Percentiles rank a stretch among this genome's conserved stretches.
These are phyloP conservation scores for Erythrobasidium hasegawianum DNA, from an alignment of 1,284 basidiomycete genomes.

Conservation along the genomic window DNA sequence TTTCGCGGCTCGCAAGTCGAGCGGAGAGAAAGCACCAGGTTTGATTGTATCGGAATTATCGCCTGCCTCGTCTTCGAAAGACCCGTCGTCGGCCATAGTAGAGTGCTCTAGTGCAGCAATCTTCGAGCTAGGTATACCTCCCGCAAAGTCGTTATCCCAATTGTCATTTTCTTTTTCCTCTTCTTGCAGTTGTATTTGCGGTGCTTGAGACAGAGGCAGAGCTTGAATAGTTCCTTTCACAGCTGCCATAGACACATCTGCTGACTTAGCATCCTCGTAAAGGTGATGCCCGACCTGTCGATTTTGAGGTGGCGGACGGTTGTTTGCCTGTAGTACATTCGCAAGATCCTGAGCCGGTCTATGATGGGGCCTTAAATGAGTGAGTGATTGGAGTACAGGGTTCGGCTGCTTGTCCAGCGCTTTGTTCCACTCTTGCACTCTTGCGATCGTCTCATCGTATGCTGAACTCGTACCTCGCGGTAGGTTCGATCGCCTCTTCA, in stretches of 20 bases:
- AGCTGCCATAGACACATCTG: not conserved
- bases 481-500: conserved; percentile 30
- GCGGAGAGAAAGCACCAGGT: conserved; percentile 9
- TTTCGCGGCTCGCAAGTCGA: not conserved
- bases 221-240: not conserved
- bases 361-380: not conserved
- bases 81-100: conserved; percentile 10
- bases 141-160: conserved; percentile 97
- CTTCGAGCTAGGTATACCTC: conserved; percentile 80
- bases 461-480: conserved; percentile 21
- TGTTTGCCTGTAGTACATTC: conserved; percentile 11
- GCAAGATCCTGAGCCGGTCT: conserved; percentile 34
- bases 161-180: conserved; percentile 77
- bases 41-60: conserved; percentile 42
- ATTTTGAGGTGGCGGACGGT: not conserved
- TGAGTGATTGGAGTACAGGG: not conserved
- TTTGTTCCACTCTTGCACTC: conserved; percentile 98
- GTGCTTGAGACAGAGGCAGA: not conserved
- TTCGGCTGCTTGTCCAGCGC: conserved; percentile 60
- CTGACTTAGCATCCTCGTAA: not conserved
- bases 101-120: conserved; percentile 51
- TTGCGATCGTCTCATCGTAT: conserved; percentile 87
- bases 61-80: conserved; percentile 50
- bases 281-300: not conserved
- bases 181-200: conserved; percentile 39